These are phyloP conservation scores for Aquilaria agallochum DNA, from an alignment of 441 rosid species.

Conservation along the genomic window DNA sequence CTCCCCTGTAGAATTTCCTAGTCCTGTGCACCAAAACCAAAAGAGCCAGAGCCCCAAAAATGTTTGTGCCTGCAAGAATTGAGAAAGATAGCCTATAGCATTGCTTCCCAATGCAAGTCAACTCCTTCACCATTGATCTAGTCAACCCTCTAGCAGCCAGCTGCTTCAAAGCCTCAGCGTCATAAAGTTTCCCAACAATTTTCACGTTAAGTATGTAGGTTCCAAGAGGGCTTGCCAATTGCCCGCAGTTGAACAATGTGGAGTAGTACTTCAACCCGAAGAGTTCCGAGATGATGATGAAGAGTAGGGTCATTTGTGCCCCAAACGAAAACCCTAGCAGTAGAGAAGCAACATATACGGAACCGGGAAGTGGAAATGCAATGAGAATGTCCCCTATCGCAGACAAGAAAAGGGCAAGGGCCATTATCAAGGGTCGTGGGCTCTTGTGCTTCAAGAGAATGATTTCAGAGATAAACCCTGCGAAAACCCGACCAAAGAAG, in stretches of 20 bases:
- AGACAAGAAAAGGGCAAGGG: constrained; percentile 5
- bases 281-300: constrained; percentile 31
- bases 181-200: constrained; percentile 24
- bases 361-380: constrained; percentile 14
- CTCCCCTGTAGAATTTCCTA: constrained; percentile 19
- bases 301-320: constrained; percentile 24
- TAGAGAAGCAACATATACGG: constrained; percentile 26
- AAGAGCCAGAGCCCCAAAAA: constrained; percentile 12
- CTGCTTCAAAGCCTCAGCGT: constrained; percentile 27
- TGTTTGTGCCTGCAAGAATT: constrained; percentile 17
- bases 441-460: constrained; percentile 16
- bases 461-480: constrained; percentile 29
- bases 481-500: constrained; percentile 28
- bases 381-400: constrained; percentile 18
- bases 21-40: constrained; percentile 30
- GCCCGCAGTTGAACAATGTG: constrained; percentile 29
- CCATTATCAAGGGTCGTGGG: constrained; percentile 26
- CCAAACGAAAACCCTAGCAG: constrained; percentile 29
- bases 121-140: constrained; percentile 17
- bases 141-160: constrained; percentile 19
- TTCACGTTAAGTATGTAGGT: constrained; percentile 22
- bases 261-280: constrained; percentile 34
- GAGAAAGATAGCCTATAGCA: constrained; percentile 26
- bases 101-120: constrained; percentile 24
- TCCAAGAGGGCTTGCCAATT: constrained; percentile 29